Conservation (phyloP, 2,329 filamentous ascomycete species). For the Phyllosticta ampelicida region DNA sequence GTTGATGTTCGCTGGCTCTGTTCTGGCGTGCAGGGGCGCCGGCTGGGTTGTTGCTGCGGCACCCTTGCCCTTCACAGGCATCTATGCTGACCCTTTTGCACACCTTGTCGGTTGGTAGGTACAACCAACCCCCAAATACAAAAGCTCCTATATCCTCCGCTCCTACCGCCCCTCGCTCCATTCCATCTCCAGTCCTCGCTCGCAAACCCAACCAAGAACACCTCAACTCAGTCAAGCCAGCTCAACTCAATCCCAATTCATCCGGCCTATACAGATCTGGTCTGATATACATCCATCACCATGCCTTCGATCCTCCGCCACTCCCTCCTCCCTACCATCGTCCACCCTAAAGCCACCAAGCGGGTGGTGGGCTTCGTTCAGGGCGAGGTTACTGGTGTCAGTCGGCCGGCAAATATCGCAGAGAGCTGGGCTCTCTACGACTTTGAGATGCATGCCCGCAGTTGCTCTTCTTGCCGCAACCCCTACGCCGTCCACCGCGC, state of each 20-base stretch:
- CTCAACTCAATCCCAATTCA: not conserved
- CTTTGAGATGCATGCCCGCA: constrained; percentile 37
- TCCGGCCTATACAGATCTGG: not conserved
- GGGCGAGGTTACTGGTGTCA: constrained; percentile 29
- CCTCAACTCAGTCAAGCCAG: not conserved
- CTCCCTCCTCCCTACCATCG: constrained; percentile 24
- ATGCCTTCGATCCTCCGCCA: constrained; percentile 10
- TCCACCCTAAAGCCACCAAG: constrained; percentile 18
- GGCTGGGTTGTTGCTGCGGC: not conserved
- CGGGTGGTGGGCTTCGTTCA: constrained; percentile 25
- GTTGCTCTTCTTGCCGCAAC: constrained; percentile 34
- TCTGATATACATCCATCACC: not conserved
- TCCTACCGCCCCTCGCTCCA: not conserved
- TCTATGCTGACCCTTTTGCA: not conserved
- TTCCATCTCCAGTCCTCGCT: not conserved
- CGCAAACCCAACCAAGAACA: no score
- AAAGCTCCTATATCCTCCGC: not conserved
- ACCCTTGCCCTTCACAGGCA: not conserved
- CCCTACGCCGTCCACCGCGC: constrained; percentile 32
- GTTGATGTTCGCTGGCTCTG: no score
- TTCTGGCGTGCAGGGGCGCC: no score
- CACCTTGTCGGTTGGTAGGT: not conserved
- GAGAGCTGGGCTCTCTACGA: constrained; percentile 38
- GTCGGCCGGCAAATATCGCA: constrained; percentile 29
- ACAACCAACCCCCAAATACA: not conserved